Conservation (phyloP, 192 early-diverging fungal species). For the Rhizophagus clarus region DNA sequence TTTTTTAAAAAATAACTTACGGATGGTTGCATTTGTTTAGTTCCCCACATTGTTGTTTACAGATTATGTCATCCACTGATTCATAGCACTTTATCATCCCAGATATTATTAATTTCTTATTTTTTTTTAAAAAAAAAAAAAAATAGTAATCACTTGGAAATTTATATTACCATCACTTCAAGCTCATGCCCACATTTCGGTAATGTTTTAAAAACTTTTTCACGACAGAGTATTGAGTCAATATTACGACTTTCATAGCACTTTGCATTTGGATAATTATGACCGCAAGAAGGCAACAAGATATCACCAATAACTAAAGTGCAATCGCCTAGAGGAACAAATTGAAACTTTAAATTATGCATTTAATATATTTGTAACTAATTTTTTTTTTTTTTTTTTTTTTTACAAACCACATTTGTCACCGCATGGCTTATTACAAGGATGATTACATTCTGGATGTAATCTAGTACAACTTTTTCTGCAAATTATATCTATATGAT, state of each 20-base stretch:
- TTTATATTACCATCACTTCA: constrained; percentile 22
- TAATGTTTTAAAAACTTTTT: constrained; percentile 32
- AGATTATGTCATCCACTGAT: constrained; percentile 18
- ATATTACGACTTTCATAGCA: constrained; percentile 21
- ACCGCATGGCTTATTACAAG: constrained; percentile 48
- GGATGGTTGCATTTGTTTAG: constrained; percentile 39
- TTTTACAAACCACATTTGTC: constrained; percentile 50
- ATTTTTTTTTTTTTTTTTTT: too few relatives aligned
- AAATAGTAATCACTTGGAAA: background rate
- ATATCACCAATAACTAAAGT: constrained; percentile 31
- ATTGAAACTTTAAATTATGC: background rate
- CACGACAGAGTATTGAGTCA: background rate
- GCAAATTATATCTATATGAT: constrained; percentile 47
- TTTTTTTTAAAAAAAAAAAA: background rate
- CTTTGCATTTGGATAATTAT: constrained; percentile 29
- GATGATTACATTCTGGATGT: constrained; percentile 46
- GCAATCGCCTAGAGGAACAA: constrained; percentile 18
- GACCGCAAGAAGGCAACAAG: constrained; percentile 32
- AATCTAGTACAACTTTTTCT: constrained; percentile 46
- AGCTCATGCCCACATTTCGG: constrained; percentile 46
- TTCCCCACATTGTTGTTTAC: constrained; percentile 36
- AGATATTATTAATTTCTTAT: background rate
- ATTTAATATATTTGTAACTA: too few relatives aligned
- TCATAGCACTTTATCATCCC: constrained; percentile 34
- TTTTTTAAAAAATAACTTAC: background rate